Evolutionary conservation across 768 basidiomycete species (phyloP), one percentile per base, ranked within the genome.

Genomic region (Grammothele lineata): DNA sequence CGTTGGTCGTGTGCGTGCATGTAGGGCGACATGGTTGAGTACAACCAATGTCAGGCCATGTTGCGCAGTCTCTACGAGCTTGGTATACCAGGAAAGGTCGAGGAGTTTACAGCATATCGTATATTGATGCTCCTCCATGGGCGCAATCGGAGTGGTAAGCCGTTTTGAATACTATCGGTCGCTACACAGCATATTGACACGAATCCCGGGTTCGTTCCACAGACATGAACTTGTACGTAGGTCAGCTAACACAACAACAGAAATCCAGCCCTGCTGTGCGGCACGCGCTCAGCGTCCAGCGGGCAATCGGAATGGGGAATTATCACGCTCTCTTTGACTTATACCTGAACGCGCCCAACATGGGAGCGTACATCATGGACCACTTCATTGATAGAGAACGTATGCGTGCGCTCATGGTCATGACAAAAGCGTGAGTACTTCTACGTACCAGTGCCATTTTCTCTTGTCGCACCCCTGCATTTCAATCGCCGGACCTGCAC

Each of bases 281-380:
- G 53, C 96, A 99, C 66, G 93, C 96, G 42, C 76, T 98, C 49
- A 74, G 74, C 43, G 93, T 97, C 47, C 92, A 93, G 63, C 83
- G 87, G 43, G 89, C 93, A 17, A 67, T 93, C 49, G 81, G 93
- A 37, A 89, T 89, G 69, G 89, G 88, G 62, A 99, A 98, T 65
- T 99, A 98, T 68, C 90, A 92, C 66, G 77, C 82, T 34, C 76
- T 99, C 57, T 98, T 98, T 71, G 80, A 81, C 45, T 70, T 92
- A 47, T 98, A 90, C 68, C 58, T 78, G 58, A 73, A 74, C 44
- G 91, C 92, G 36, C 92, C 93, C 22, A 93, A 95, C 62, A 98
- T 98, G 96, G 92, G 92, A 32, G 93, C 81, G 44, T 98, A 98
- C 66, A 92, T 99, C 61, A 96, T 99, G 91, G 96, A 98, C 68